Percentiles rank a stretch among this genome's conserved stretches.
Evolutionary conservation across 345 rosid genomes (phyloP).

Genomic region (Litchi chinensis): DNA sequence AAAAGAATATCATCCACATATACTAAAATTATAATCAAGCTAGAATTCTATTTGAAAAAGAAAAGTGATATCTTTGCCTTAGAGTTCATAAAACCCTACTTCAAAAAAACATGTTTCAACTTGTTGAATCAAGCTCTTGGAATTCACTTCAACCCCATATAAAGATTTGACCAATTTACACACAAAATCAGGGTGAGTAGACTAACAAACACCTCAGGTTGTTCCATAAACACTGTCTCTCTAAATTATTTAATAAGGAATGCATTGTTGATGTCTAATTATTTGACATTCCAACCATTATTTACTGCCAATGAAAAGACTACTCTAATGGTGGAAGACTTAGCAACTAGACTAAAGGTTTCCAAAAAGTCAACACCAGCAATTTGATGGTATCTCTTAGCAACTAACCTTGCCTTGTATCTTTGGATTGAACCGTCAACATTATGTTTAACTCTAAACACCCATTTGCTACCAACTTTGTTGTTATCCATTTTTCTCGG

Average conservation of each 20-base stretch:
- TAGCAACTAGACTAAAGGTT: neutral
- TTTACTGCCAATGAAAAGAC: neutral
- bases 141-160: no score
- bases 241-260: neutral
- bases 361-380: neutral
- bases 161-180: no score
- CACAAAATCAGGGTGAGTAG: no score
- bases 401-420: neutral
- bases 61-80: no score
- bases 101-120: no score
- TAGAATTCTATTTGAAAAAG: no score
- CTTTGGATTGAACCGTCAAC: neutral
- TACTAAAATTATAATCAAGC: no score
- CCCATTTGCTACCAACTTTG: neutral
- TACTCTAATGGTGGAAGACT: neutral
- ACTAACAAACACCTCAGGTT: neutral
- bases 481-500: no score
- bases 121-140: no score
- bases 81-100: no score
- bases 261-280: neutral
- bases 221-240: neutral
- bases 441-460: neutral
- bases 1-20: no score
- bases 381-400: neutral
- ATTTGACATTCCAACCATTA: neutral